A percentile compares a stretch with the other conserved stretches of the same genome.
Conservation (phyloP, 2,329 filamentous ascomycete genomes). For the Colletotrichum camelliae region DNA sequence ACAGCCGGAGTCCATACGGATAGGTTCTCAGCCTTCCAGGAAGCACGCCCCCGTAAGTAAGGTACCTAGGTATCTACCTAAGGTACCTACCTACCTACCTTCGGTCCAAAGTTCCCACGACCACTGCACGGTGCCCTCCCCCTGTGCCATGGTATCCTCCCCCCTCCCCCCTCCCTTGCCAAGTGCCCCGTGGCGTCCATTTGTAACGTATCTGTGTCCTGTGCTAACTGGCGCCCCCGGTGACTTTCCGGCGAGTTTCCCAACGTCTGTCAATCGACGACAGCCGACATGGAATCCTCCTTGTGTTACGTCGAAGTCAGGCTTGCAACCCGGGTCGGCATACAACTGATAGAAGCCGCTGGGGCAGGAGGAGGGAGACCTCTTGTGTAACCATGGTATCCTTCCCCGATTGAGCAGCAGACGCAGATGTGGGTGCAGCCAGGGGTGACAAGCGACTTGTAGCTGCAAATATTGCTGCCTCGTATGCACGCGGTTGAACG, state of each 20-base stretch:
- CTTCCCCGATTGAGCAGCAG: background rate
- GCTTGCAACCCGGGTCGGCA: background rate
- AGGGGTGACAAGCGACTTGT: background rate
- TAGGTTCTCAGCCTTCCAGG: background rate
- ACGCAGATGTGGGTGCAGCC: background rate
- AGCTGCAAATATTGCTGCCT: background rate
- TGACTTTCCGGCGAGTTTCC: conserved; percentile 1
- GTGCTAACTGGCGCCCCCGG: background rate
- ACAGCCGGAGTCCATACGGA: background rate
- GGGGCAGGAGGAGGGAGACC: too few species aligned
- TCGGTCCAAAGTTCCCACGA: background rate
- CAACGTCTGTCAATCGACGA: background rate
- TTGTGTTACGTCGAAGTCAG: background rate
- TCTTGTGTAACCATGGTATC: background rate
- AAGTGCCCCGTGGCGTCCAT: background rate
- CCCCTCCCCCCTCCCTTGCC: background rate
- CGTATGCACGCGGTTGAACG: background rate
- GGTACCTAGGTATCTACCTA: too few species aligned
- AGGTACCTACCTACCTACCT: too few species aligned
- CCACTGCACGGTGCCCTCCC: too few species aligned
- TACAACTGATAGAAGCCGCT: background rate
- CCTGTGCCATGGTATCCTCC: background rate
- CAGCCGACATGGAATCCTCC: background rate
- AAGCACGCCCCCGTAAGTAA: background rate
- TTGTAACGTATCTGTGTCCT: background rate